Conservation (phyloP, 2,329 filamentous ascomycete genomes). For the Helminthosporium solani region DNA sequence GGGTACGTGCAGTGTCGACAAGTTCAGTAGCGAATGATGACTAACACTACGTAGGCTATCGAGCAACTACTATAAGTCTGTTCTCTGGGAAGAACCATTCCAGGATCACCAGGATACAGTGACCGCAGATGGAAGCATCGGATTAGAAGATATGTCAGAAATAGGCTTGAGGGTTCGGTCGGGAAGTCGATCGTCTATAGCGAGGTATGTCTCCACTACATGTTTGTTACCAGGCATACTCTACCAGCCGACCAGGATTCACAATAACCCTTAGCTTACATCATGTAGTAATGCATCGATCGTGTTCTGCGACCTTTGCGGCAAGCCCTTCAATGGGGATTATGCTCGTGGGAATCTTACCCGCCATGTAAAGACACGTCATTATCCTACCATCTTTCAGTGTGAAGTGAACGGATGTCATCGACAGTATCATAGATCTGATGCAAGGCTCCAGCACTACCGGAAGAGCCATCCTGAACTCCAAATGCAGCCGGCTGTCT, state of each 20-base stretch:
- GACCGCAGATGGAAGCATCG: too few relatives aligned
- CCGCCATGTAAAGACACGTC: not conserved
- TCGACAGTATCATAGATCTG: not conserved
- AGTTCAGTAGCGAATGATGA: too few relatives aligned
- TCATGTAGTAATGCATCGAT: not conserved
- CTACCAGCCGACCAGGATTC: not conserved
- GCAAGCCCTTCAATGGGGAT: not conserved
- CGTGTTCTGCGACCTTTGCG: not conserved
- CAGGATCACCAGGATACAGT: too few relatives aligned
- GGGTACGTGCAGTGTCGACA: not conserved
- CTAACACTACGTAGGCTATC: not conserved
- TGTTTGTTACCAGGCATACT: not conserved
- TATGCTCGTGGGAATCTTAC: conserved; percentile 4
- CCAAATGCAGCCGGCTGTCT: not conserved
- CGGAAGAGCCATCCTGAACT: conserved; percentile 1
- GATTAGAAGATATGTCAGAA: too few relatives aligned
- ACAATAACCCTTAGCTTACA: not conserved
- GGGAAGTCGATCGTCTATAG: not conserved
- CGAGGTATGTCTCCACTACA: not conserved
- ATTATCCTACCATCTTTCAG: not conserved
- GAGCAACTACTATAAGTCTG: not conserved
- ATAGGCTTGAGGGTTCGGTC: too few relatives aligned
- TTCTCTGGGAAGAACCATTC: not conserved
- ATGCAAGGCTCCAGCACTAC: not conserved
- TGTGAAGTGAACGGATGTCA: conserved; percentile 1